Conservation (phyloP, 495 filamentous ascomycete genomes). For the Clavariopsis aquatica region DNA sequence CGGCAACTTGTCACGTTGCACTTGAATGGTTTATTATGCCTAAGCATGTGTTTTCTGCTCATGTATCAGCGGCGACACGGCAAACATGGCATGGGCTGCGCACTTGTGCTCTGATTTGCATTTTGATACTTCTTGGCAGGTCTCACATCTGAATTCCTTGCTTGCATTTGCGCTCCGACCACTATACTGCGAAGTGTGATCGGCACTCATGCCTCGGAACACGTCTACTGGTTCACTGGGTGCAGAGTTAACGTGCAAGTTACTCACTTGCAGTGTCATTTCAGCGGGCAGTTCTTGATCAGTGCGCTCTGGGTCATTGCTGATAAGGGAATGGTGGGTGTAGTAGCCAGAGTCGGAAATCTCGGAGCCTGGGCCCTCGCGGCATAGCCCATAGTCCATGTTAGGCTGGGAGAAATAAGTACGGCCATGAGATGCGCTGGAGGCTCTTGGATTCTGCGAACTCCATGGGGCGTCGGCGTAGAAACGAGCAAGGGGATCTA, state of each 20-base stretch:
- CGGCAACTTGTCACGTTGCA: slow-evolving; percentile 63
- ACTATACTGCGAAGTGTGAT: slow-evolving; percentile 25
- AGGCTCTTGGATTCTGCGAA: slow-evolving; percentile 20
- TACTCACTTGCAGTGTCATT: slow-evolving; percentile 17
- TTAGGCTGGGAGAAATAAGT: slow-evolving; percentile 11
- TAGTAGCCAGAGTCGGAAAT: slow-evolving; percentile 36
- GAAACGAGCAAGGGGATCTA: slow-evolving; percentile 29
- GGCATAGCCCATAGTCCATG: slow-evolving; percentile 16
- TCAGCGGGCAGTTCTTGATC: slow-evolving; percentile 24
- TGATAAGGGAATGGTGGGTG: slow-evolving; percentile 28
- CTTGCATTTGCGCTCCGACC: slow-evolving; percentile 12
- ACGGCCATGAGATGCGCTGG: not conserved
- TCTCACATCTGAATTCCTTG: slow-evolving; percentile 28
- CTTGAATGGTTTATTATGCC: slow-evolving; percentile 72
- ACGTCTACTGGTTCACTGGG: slow-evolving; percentile 14
- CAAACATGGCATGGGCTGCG: not conserved
- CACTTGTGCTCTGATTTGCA: slow-evolving; percentile 40
- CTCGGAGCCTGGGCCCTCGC: slow-evolving; percentile 18
- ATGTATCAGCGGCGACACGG: slow-evolving; percentile 14
- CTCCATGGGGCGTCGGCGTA: slow-evolving; percentile 34
- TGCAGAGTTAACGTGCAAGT: slow-evolving; percentile 19
- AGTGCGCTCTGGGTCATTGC: slow-evolving; percentile 19
- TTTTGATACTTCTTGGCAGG: slow-evolving; percentile 35
- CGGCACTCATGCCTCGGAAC: slow-evolving; percentile 2
- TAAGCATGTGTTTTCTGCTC: slow-evolving; percentile 75